Evolutionary conservation across 441 rosid species (phyloP), one percentile per base, ranked within the genome.

Genomic region (Jatropha multifida): DNA sequence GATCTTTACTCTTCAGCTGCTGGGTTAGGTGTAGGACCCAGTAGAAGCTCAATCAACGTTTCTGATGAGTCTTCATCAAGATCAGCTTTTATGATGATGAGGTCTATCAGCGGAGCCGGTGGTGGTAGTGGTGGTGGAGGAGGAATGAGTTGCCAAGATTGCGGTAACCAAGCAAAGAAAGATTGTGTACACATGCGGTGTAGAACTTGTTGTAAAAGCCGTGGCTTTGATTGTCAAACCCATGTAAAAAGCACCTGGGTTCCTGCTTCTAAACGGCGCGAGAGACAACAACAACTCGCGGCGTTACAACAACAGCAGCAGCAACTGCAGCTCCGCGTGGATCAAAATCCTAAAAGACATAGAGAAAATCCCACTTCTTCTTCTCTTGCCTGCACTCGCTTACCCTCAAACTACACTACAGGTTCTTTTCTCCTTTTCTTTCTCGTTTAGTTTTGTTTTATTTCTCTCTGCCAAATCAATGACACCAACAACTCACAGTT

Each of bases 181-280:
- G 97, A 91, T 54, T 94, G 98, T 41, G 9, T 68, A 12, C 96
- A 94, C 83, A 83, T 89, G 87, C 81, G 99, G 76, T 94, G 99
- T 79, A 78, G 99, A 74, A 91, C 98, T 73, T 94, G 99, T 60
- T 94, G 99, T 69, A 94, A 94, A 73, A 91, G 96, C 84, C 90
- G 98, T 41, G 99, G 96, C 64, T 90, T 91, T n/a, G 93, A 89
- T 0, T 93, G 98, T 78, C 82, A 82, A 46, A 94, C 99, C 65
- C 99, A 94, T 86, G 88, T 94, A 23, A 94, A 83, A 76, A 94
- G 98, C 82, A 94, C 98, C 32, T 94, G 99, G 98, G 94, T 93
- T 81, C 90, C 99, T 41, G 96, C 98, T 12, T 76, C 97, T 0
- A 94, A 85, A 74, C 94, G 99, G 88, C 91, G 98, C 3, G 99